Conservation (phyloP, 2,329 filamentous ascomycete genomes). For the Colletotrichum camelliae region DNA sequence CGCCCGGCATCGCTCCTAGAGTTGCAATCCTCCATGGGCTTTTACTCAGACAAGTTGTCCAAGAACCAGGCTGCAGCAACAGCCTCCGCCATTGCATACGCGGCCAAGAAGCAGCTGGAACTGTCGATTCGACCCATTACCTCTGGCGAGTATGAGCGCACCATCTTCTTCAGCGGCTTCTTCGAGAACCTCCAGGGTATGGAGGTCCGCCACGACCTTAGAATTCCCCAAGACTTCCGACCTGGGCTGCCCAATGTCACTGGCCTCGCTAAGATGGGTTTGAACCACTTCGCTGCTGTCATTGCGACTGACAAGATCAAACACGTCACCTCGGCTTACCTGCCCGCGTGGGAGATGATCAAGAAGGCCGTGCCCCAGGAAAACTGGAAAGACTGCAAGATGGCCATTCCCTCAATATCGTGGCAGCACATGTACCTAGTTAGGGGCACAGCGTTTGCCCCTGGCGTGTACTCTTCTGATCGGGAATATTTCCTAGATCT, state of each 20-base stretch:
- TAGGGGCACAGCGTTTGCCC: conserved; percentile 24
- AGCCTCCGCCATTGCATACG: conserved; percentile 65
- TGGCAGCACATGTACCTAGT: conserved; percentile 42
- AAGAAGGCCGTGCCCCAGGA: conserved; percentile 50
- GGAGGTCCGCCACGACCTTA: neutral
- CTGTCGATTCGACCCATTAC: conserved; percentile 68
- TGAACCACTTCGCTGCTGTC: conserved; percentile 34
- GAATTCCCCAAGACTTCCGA: conserved; percentile 6
- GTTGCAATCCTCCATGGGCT: neutral
- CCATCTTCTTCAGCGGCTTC: conserved; percentile 55
- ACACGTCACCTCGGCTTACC: conserved; percentile 48
- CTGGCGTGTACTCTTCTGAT: conserved; percentile 27
- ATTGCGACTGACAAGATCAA: conserved; percentile 53
- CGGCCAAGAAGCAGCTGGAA: conserved; percentile 69
- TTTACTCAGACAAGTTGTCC: conserved; percentile 32
- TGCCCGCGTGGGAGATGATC: conserved; percentile 53
- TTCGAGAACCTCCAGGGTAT: conserved; percentile 46
- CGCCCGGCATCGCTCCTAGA: conserved; percentile 67
- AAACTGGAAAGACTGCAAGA: conserved; percentile 56
- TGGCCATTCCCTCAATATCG: conserved; percentile 58
- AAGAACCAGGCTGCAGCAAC: conserved; percentile 51
- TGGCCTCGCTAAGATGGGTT: neutral
- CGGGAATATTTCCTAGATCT: conserved; percentile 68
- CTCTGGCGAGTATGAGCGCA: conserved; percentile 70
- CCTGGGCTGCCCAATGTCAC: neutral